These are phyloP conservation scores for Neurospora tetraspora DNA, from an alignment of 495 filamentous ascomycete species.

Conservation along the genomic window DNA sequence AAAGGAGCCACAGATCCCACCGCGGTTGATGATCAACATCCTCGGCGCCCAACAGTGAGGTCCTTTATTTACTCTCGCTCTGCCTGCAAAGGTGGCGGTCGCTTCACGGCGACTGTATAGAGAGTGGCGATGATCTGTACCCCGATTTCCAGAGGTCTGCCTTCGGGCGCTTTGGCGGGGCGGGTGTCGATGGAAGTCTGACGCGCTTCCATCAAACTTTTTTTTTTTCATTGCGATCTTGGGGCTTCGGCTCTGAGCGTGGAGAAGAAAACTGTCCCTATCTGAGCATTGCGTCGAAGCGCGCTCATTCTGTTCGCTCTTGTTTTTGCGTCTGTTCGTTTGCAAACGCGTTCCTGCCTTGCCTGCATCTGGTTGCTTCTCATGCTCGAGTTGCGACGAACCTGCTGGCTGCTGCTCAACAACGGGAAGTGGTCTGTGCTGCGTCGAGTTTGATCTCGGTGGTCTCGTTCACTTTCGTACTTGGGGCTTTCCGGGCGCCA, in stretches of 20 bases:
- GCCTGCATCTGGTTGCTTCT: background rate
- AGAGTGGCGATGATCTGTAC: constrained; percentile 56
- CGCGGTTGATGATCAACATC: constrained; percentile 47
- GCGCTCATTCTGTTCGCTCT: background rate
- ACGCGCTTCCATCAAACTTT: constrained; percentile 16
- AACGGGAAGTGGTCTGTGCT: background rate
- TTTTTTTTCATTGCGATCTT: constrained; percentile 3
- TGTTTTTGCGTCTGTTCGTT: background rate
- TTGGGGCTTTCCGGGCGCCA: background rate
- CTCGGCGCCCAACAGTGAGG: constrained; percentile 5
- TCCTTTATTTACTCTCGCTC: constrained; percentile 13
- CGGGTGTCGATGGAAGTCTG: constrained; percentile 56
- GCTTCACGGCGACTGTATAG: constrained; percentile 4
- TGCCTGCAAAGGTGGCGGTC: constrained; percentile 4
- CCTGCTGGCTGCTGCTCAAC: background rate
- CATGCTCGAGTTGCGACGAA: background rate
- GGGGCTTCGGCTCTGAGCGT: background rate
- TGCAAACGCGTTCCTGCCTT: background rate
- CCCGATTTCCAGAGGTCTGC: constrained; percentile 39
- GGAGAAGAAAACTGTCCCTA: background rate
- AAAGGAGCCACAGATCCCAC: constrained; percentile 57
- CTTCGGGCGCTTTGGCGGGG: constrained; percentile 45
- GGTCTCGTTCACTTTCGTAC: background rate
- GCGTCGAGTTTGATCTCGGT: background rate
- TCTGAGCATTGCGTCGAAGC: background rate